A percentile compares a stretch with the other conserved stretches of the same genome.
Conservation (phyloP, 768 basidiomycete species). For the Lactarius psammicola region DNA sequence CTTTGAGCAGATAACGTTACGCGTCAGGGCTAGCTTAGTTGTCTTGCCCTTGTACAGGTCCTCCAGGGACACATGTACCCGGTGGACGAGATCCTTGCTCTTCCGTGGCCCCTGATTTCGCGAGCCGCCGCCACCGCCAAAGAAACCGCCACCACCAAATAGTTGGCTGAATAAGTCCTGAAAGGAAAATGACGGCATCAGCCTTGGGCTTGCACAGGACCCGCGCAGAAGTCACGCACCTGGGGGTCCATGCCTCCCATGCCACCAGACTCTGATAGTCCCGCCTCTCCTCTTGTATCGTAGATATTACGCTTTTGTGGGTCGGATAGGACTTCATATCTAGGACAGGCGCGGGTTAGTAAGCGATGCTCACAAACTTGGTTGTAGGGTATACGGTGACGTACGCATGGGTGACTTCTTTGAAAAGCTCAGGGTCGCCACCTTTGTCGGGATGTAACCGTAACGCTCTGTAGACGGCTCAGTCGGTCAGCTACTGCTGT, state of each 20-base stretch:
- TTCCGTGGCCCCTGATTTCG: constrained; percentile 71
- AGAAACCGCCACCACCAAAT: constrained; percentile 79
- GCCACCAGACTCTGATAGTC: constrained; percentile 79
- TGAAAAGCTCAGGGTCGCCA: constrained; percentile 95
- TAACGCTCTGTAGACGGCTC: constrained; percentile 56
- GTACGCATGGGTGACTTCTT: constrained; percentile 94
- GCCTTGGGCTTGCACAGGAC: background rate
- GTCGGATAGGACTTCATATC: constrained; percentile 93
- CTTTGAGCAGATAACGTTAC: constrained; percentile 89
- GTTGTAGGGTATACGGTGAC: constrained; percentile 37
- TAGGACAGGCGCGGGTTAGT: constrained; percentile 35
- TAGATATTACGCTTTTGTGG: constrained; percentile 77
- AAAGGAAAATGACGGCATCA: constrained; percentile 1
- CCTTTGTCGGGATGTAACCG: constrained; percentile 92
- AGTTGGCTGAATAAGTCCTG: constrained; percentile 96
- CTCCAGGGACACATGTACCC: constrained; percentile 93
- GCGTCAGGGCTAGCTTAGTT: constrained; percentile 93
- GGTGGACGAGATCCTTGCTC: constrained; percentile 97
- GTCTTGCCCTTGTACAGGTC: constrained; percentile 99
- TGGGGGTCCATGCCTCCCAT: constrained; percentile 98
- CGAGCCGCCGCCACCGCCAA: constrained; percentile 62
- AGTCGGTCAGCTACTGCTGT: constrained; percentile 8
- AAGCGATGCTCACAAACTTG: constrained; percentile 22
- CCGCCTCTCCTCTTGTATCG: constrained; percentile 91
- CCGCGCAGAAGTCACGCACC: constrained; percentile 42